Evolutionary conservation across 495 filamentous ascomycete genomes (phyloP).

Genomic region (Lasiosphaeria miniovina): DNA sequence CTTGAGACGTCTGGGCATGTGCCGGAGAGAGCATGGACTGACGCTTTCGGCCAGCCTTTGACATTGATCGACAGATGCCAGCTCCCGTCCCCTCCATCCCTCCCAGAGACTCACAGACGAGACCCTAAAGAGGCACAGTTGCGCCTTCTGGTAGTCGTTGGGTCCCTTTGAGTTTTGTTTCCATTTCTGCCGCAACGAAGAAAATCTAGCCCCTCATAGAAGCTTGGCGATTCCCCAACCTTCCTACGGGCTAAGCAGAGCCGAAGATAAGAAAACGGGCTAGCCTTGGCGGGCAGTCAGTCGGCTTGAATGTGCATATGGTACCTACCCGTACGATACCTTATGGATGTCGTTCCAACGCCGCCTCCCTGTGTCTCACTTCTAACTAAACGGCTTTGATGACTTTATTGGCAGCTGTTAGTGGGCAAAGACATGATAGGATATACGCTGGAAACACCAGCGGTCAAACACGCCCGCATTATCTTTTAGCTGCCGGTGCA

Average conservation of each 20-base stretch:
- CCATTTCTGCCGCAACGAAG: not conserved
- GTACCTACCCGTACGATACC: too few species aligned
- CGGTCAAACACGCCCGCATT: too few species aligned
- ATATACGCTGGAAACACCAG: too few species aligned
- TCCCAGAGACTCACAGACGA: too few species aligned
- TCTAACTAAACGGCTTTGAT: too few species aligned
- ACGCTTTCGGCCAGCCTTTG: not conserved
- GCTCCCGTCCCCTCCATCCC: not conserved
- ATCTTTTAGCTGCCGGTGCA: too few species aligned
- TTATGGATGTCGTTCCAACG: too few species aligned
- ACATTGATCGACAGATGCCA: not conserved
- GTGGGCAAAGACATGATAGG: too few species aligned
- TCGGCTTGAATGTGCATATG: too few species aligned
- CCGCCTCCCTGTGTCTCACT: too few species aligned
- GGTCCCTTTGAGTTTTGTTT: not conserved
- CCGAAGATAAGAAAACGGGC: not conserved
- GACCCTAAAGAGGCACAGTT: not conserved
- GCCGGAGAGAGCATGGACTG: not conserved
- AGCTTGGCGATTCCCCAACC: not conserved
- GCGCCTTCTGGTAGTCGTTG: not conserved
- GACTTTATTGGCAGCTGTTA: too few species aligned
- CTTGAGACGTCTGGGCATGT: not conserved
- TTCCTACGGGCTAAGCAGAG: not conserved
- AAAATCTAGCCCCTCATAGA: not conserved
- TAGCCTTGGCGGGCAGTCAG: too few species aligned